Conservation (phyloP, 2,329 filamentous ascomycete species). For the Tolypocladium tropicale region DNA sequence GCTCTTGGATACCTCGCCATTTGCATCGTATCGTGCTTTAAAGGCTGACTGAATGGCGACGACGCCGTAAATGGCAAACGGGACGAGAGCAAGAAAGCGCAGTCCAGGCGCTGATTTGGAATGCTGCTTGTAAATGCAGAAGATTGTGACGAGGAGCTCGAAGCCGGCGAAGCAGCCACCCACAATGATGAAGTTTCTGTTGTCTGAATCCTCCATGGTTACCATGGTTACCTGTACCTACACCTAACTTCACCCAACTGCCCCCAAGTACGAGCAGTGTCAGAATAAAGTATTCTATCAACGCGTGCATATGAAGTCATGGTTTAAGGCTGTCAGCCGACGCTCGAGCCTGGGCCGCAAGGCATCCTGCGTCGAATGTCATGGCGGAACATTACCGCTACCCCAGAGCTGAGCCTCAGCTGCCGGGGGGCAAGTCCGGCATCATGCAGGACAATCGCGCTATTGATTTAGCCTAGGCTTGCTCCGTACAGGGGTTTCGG, state of each 20-base stretch:
- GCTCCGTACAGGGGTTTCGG: background rate
- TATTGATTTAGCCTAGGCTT: background rate
- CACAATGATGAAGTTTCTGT: background rate
- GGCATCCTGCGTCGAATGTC: background rate
- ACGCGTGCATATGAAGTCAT: no score
- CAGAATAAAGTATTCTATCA: no score
- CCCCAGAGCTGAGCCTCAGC: background rate
- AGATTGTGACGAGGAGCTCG: background rate
- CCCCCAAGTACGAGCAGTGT: no score
- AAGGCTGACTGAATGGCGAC: slow-evolving; percentile 2
- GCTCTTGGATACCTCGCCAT: background rate
- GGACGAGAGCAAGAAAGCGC: slow-evolving; percentile 1
- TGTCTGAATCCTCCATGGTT: no score
- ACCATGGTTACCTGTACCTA: no score
- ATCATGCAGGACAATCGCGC: background rate
- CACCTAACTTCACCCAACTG: no score
- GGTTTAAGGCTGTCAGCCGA: no score
- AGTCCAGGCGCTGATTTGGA: background rate
- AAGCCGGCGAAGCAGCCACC: background rate
- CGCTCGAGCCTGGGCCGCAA: no score
- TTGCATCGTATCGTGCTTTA: background rate
- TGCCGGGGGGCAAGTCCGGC: background rate
- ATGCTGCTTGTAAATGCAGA: background rate
- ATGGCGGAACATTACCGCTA: background rate
- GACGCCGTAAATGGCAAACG: slow-evolving; percentile 7